Percentiles rank a stretch among this genome's conserved stretches.
These are phyloP conservation scores for Plicaturopsis crispa DNA, from an alignment of 768 basidiomycete genomes.

Conservation along the genomic window DNA sequence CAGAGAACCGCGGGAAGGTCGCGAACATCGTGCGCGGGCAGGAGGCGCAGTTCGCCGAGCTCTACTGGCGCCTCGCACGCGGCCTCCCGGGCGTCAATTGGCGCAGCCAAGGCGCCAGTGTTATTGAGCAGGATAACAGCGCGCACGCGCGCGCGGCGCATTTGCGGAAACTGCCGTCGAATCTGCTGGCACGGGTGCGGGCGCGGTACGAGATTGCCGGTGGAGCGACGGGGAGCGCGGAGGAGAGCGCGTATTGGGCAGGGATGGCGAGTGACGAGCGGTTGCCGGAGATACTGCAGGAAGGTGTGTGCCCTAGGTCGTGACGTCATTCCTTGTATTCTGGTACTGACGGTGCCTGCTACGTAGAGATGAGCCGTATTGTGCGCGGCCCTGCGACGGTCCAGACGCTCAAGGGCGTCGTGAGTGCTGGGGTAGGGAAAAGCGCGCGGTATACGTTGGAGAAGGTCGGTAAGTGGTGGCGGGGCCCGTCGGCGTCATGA, in stretches of 20 bases:
- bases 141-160: constrained; percentile 65
- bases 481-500: constrained; percentile 16
- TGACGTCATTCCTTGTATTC: too few species aligned
- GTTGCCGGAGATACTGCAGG: constrained; percentile 42
- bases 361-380: constrained; percentile 75
- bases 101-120: constrained; percentile 33
- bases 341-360: constrained; percentile 2
- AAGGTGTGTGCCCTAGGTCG: constrained; percentile 37
- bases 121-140: constrained; percentile 69
- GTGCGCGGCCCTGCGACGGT: constrained; percentile 79
- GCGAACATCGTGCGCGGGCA: constrained; percentile 85
- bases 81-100: constrained; percentile 80
- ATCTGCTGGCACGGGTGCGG: constrained; percentile 51
- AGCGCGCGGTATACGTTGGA: constrained; percentile 65
- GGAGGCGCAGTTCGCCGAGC: constrained; percentile 73
- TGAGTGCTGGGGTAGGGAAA: constrained; percentile 76
- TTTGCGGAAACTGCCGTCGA: constrained; percentile 70
- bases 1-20: constrained; percentile 94
- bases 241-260: constrained; percentile 73
- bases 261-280: constrained; percentile 58
- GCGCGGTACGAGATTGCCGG: constrained; percentile 33
- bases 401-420: constrained; percentile 80
- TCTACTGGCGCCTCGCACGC: constrained; percentile 75
- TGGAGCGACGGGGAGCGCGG: constrained; percentile 39
- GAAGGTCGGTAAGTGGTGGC: constrained; percentile 87